Evolutionary conservation across 2,329 filamentous ascomycete species (phyloP).

Genomic region (Aspergillus sp.): DNA sequence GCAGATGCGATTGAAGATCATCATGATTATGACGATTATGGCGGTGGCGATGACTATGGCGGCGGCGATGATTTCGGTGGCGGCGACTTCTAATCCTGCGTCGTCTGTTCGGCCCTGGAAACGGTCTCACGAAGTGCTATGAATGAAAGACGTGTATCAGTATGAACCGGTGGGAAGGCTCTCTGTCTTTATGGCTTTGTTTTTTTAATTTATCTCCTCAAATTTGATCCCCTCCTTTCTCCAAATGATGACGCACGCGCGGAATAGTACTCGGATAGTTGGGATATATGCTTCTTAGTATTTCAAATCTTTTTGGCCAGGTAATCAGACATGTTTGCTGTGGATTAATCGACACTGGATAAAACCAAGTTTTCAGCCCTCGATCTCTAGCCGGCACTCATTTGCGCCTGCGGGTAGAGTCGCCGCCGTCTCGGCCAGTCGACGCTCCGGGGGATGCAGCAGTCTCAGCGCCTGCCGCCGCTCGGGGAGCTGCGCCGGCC

Average conservation of each 20-base stretch:
- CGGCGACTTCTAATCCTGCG: constrained; percentile 10
- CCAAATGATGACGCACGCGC: not conserved
- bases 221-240: not conserved
- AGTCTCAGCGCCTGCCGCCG: constrained; percentile 22
- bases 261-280: not conserved
- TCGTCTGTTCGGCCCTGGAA: not conserved
- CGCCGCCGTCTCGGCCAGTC: constrained; percentile 28
- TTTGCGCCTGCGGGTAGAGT: constrained; percentile 29
- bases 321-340: not conserved
- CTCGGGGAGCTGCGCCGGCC: constrained; percentile 52
- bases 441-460: constrained; percentile 18
- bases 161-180: not conserved
- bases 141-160: not conserved
- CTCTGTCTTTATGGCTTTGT: not conserved
- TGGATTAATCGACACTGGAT: constrained; percentile 5
- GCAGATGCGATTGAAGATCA: constrained; percentile 66
- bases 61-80: constrained; percentile 27
- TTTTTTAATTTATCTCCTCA: not conserved
- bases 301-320: not conserved
- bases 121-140: not conserved
- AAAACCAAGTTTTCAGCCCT: not conserved
- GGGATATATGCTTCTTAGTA: not conserved
- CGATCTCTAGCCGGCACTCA: constrained; percentile 14
- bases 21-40: constrained; percentile 34
- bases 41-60: constrained; percentile 24